A percentile compares a stretch with the other conserved stretches of the same genome.
Conservation (phyloP, 352 stramenopile genomes). For the Phytophthora brassicae region DNA sequence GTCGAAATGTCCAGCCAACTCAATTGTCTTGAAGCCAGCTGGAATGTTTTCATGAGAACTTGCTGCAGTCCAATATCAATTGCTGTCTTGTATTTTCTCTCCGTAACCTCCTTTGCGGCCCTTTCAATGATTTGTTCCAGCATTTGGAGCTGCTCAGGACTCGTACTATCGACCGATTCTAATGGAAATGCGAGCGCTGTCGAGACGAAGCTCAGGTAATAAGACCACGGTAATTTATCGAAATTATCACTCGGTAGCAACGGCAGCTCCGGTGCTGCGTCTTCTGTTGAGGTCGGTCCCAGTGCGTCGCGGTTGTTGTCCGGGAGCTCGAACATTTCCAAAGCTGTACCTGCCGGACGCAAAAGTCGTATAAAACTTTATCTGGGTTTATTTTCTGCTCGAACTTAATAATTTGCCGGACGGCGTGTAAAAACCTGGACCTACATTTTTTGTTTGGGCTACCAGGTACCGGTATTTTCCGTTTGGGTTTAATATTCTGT, state of each 20-base stretch:
- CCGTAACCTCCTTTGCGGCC: background rate
- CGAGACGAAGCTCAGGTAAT: background rate
- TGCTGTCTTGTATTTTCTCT: background rate
- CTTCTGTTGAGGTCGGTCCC: background rate
- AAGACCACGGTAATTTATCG: background rate
- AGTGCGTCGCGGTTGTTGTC: background rate
- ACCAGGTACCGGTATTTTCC: too few species aligned
- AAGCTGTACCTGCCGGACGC: too few species aligned
- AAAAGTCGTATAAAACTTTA: too few species aligned
- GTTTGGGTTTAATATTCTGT: too few species aligned
- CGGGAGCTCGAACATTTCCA: too few species aligned
- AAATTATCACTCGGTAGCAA: background rate
- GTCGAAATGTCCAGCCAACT: background rate
- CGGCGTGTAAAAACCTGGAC: too few species aligned
- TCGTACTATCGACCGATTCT: background rate
- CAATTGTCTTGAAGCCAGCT: background rate
- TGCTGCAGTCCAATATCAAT: background rate
- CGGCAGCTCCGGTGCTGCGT: too few species aligned
- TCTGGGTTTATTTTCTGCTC: too few species aligned
- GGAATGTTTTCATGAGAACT: slow-evolving; percentile 4
- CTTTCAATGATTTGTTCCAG: slow-evolving; percentile 9
- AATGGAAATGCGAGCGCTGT: slow-evolving; percentile 11
- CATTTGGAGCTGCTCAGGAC: slow-evolving; percentile 8
- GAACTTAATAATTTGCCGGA: too few species aligned
- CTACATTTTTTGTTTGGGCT: too few species aligned